These are phyloP conservation scores for Geum urbanum DNA, from an alignment of 306 rosid species.

Conservation along the genomic window DNA sequence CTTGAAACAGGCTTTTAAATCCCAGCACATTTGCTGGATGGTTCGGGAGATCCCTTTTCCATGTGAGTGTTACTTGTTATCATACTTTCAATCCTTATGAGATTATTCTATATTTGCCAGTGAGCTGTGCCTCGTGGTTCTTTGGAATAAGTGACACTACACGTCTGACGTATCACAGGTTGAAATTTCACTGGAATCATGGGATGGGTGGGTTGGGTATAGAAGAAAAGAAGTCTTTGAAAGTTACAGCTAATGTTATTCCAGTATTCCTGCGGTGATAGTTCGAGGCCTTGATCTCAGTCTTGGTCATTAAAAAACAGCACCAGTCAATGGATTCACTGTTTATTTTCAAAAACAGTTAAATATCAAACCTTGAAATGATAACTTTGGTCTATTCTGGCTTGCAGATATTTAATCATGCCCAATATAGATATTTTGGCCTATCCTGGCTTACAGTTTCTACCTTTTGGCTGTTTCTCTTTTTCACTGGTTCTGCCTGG, in stretches of 20 bases:
- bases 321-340: not conserved
- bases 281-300: not conserved
- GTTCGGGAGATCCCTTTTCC: slow-evolving; percentile 95
- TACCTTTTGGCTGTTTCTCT: slow-evolving; percentile 15
- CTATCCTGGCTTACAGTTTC: slow-evolving; percentile 10
- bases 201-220: too few species aligned
- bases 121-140: too few species aligned
- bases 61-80: slow-evolving; percentile 57
- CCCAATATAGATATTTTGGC: slow-evolving; percentile 8
- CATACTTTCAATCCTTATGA: not conserved
- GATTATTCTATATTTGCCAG: not conserved
- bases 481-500: slow-evolving; percentile 17
- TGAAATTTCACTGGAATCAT: too few species aligned
- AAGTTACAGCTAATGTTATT: not conserved
- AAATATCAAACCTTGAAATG: too few species aligned
- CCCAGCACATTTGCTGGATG: slow-evolving; percentile 99
- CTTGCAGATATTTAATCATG: not conserved
- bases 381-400: not conserved
- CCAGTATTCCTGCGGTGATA: not conserved
- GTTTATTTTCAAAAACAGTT: not conserved
- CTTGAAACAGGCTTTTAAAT: slow-evolving; percentile 73
- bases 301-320: not conserved
- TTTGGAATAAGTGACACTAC: too few species aligned
- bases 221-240: too few species aligned
- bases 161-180: too few species aligned